These are phyloP conservation scores for Jatropha podagrica DNA, from an alignment of 441 rosid species.

Conservation along the genomic window DNA sequence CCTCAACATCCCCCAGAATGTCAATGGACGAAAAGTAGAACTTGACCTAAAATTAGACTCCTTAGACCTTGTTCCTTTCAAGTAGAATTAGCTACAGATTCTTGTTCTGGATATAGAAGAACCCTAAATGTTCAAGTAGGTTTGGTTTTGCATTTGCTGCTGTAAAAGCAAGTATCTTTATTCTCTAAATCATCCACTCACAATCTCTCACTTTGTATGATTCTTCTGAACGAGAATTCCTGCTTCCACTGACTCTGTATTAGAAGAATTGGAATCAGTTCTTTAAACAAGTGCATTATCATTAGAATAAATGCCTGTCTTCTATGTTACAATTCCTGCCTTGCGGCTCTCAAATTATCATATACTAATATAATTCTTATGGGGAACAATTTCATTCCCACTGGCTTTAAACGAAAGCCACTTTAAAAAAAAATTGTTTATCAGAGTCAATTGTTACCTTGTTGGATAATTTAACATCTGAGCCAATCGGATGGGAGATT, in stretches of 20 bases:
- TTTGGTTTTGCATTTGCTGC: background rate
- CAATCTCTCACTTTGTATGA: slow-evolving; percentile 14
- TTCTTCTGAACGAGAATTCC: slow-evolving; percentile 27
- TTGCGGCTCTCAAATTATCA: slow-evolving; percentile 12
- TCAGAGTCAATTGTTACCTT: too few species aligned
- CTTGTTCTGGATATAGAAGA: background rate
- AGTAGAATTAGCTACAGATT: background rate
- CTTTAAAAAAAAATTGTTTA: background rate
- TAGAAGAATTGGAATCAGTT: slow-evolving; percentile 40
- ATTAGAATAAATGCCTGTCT: slow-evolving; percentile 26
- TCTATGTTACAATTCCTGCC: slow-evolving; percentile 21
- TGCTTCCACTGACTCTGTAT: slow-evolving; percentile 8
- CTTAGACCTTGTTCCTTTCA: background rate
- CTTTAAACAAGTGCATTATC: slow-evolving; percentile 22
- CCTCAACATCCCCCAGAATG: background rate
- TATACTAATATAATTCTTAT: background rate
- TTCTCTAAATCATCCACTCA: slow-evolving; percentile 30
- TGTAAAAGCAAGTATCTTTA: slow-evolving; percentile 14
- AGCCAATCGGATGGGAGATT: background rate
- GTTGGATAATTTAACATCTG: too few species aligned
- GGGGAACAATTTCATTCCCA: slow-evolving; percentile 1
- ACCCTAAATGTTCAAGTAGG: background rate
- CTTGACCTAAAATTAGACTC: background rate
- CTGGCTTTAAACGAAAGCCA: background rate
- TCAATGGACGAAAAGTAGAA: slow-evolving; percentile 11